These are phyloP conservation scores for Penicillium sp. DNA, from an alignment of 2,329 filamentous ascomycete species.

Conservation along the genomic window DNA sequence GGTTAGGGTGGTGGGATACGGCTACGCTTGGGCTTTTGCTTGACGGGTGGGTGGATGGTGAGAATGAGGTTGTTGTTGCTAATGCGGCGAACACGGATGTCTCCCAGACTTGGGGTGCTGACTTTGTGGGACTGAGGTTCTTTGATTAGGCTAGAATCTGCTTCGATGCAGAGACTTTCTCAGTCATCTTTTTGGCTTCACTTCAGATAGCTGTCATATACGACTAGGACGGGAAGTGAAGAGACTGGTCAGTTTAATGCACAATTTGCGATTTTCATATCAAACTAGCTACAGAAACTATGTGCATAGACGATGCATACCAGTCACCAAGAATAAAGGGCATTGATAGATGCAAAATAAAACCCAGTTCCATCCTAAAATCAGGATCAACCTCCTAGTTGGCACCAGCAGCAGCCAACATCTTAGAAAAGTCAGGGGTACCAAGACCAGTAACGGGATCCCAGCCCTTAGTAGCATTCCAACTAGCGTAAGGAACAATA, in stretches of 20 bases:
- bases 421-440: constrained; percentile 33
- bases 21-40: constrained; percentile 48
- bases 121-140: constrained; percentile 39
- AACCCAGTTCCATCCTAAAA: background rate
- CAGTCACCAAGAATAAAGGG: background rate
- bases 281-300: background rate
- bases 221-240: no score
- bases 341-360: background rate
- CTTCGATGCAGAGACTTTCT: background rate
- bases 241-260: no score
- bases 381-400: background rate
- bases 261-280: background rate
- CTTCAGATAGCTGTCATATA: no score
- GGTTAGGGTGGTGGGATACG: constrained; percentile 53
- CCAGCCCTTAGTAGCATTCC: constrained; percentile 54
- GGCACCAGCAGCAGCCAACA: constrained; percentile 18
- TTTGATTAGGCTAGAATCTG: constrained; percentile 20
- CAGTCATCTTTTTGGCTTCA: no score
- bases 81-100: constrained; percentile 32
- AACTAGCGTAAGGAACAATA: constrained; percentile 47
- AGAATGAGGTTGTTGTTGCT: constrained; percentile 37
- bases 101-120: constrained; percentile 31
- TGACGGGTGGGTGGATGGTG: constrained; percentile 47
- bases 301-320: background rate
- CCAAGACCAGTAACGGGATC: constrained; percentile 52